Percentiles rank a stretch among this genome's conserved stretches.
Conservation (phyloP, 305 asterid genomes). For the Withania somnifera region DNA sequence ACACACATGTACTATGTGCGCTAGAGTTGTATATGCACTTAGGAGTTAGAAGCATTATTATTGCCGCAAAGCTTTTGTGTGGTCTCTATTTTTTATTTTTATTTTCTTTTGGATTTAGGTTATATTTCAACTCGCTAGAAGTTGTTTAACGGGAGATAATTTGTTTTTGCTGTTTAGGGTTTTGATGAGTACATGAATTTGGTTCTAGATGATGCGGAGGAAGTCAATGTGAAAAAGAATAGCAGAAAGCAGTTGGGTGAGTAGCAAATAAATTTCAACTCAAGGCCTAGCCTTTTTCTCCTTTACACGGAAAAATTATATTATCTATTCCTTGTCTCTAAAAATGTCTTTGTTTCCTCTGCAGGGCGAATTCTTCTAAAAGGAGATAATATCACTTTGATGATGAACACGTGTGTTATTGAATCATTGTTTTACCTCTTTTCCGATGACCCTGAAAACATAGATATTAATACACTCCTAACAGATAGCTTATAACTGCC, state of each 20-base stretch:
- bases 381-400: conserved; percentile 49
- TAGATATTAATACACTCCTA: not conserved
- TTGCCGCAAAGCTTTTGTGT: not conserved
- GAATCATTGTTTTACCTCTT: not conserved
- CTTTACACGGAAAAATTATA: not conserved
- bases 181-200: conserved; percentile 92
- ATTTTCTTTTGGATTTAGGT: not conserved
- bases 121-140: not conserved
- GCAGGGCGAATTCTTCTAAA: conserved; percentile 43
- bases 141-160: not conserved
- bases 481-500: not conserved
- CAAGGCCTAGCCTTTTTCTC: not conserved
- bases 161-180: conserved; percentile 23
- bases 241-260: conserved; percentile 44
- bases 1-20: not conserved
- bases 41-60: not conserved
- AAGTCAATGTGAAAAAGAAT: conserved; percentile 70
- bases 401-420: conserved; percentile 48
- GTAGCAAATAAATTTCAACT: not conserved
- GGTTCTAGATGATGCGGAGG: conserved; percentile 87
- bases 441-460: not conserved
- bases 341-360: not conserved
- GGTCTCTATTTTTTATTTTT: not conserved
- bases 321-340: not conserved
- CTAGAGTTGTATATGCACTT: not conserved